Evolutionary conservation across 176 grass and related monocot species (phyloP), one percentile per base, ranked within the genome.

Genomic region (Triticum monococcum): DNA sequence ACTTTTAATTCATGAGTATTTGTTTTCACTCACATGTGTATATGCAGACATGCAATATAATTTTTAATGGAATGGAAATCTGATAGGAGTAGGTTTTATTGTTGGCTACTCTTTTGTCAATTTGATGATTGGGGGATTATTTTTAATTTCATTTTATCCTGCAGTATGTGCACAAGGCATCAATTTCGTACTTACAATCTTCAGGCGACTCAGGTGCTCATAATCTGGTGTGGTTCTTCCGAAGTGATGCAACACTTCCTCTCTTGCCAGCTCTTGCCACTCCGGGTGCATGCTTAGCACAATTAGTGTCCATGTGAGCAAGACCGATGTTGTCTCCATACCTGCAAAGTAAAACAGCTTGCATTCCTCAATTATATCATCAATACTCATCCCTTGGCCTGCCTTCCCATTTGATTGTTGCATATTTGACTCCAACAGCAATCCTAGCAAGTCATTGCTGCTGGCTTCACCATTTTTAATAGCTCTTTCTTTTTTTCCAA

Each of bases 261-360:
- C 88, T 75, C 95, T 90, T 36, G 92, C 91, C 10, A 38, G 45
- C 9, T 86, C 91, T 77, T 97, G 92, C 95, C 95, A 97, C 22
- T 86, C 87, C 3, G 89, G 93, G 88, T 97, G 84, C 92, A 95
- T 97, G 79, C 92, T 93, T 48, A 97, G 50, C 14, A 79, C 59
- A 33, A 95, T 37, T 56, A 95, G 80, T 10, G 95, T 93, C 95
- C 95, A 98, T 36, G 93, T 98, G 28, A 98, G 92, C 76, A 98
- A 69, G n/a, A 92, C 86, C 11, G 93, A 84, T 54, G 95, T 95
- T 26, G 93, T 95, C 88, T 98, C 93, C 70, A 93, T 89, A 56
- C 93, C 93, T 2, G 89, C 95, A 69, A 98, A 95, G 80, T 98
- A 98, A 78, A 98, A 98, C 23, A 98, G 63, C 77, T 93, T 93